Conservation (phyloP, 2,329 filamentous ascomycete genomes). For the Microdochium nivale region DNA sequence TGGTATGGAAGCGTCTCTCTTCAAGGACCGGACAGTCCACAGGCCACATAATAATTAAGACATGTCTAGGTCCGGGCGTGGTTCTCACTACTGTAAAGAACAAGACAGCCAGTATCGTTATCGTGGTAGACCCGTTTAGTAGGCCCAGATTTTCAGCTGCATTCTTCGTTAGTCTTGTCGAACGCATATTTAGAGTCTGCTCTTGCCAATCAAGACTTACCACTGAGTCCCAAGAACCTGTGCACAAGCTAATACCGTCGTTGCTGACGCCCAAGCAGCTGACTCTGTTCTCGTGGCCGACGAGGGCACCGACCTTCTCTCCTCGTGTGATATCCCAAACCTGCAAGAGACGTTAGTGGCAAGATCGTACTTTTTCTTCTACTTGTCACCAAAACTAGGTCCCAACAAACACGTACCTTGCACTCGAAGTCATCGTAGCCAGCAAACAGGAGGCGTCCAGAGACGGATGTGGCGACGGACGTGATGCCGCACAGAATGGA, state of each 20-base stretch:
- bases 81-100: background rate
- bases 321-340: constrained; percentile 97
- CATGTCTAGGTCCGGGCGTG: background rate
- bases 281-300: constrained; percentile 96
- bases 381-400: constrained; percentile 5
- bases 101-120: background rate
- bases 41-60: constrained; percentile 16
- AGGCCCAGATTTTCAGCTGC: constrained; percentile 83
- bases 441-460: constrained; percentile 87
- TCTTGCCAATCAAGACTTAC: constrained; percentile 48
- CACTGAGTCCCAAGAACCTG: constrained; percentile 97
- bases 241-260: constrained; percentile 97
- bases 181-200: constrained; percentile 22
- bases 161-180: constrained; percentile 34
- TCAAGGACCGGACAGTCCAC: constrained; percentile 65
- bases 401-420: constrained; percentile 62
- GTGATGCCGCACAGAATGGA: constrained; percentile 97
- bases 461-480: constrained; percentile 95
- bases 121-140: constrained; percentile 35
- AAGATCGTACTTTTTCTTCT: background rate
- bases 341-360: constrained; percentile 33
- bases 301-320: constrained; percentile 92
- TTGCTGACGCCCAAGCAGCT: constrained; percentile 98
- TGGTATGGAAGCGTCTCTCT: constrained; percentile 24
- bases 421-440: constrained; percentile 99